Conservation (phyloP, 306 rosid genomes). For the Arachis hypogaea region DNA sequence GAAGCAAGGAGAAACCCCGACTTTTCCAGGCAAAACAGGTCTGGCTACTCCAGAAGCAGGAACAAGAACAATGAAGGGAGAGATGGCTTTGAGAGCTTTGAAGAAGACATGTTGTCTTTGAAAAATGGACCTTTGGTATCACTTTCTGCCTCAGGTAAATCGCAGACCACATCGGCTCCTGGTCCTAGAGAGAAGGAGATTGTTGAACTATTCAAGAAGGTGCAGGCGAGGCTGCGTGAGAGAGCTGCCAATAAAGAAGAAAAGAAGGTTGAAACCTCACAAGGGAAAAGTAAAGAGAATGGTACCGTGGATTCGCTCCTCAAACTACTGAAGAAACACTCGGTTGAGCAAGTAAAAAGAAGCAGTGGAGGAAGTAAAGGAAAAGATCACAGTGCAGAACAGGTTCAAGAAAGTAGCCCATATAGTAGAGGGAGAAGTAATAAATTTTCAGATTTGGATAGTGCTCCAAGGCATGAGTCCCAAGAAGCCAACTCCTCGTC, state of each 20-base stretch:
- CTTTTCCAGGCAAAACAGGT: slow-evolving; percentile 74
- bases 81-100: slow-evolving; percentile 68
- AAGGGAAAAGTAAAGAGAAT: slow-evolving; percentile 63
- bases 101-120: slow-evolving; percentile 68
- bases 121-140: slow-evolving; percentile 78
- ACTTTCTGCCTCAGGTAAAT: slow-evolving; percentile 60
- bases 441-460: slow-evolving; percentile 51
- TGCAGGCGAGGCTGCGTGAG: slow-evolving; percentile 88
- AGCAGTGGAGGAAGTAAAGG: slow-evolving; percentile 45
- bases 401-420: slow-evolving; percentile 52
- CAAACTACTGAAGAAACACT: slow-evolving; percentile 80
- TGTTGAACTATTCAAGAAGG: slow-evolving; percentile 90
- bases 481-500: slow-evolving; percentile 52
- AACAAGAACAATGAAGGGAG: slow-evolving; percentile 72
- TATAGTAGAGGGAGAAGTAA: slow-evolving; percentile 46
- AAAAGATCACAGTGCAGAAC: slow-evolving; percentile 53
- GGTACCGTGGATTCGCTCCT: slow-evolving; percentile 92
- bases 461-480: slow-evolving; percentile 52
- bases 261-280: slow-evolving; percentile 65
- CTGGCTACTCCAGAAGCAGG: slow-evolving; percentile 63
- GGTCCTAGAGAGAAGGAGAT: slow-evolving; percentile 97
- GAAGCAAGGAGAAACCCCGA: slow-evolving; percentile 77
- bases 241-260: slow-evolving; percentile 78
- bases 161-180: slow-evolving; percentile 74
- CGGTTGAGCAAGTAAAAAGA: slow-evolving; percentile 78